Evolutionary conservation across 345 rosid species (phyloP).

Genomic region (Eucalyptus victrix): DNA sequence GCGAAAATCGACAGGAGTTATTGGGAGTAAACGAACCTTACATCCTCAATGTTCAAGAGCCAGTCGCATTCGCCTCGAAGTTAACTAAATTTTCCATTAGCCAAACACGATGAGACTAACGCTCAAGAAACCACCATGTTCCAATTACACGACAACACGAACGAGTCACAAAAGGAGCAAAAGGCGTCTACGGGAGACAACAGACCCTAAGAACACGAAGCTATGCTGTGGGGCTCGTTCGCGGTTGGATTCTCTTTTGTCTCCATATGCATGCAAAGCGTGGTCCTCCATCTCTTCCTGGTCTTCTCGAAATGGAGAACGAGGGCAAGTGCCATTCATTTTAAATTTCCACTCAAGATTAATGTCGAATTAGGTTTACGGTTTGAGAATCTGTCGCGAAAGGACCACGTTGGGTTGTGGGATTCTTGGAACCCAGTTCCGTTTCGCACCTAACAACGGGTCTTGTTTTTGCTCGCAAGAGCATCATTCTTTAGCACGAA

Average conservation of each 20-base stretch:
- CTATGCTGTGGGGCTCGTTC: not conserved
- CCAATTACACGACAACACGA: not conserved
- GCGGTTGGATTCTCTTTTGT: not conserved
- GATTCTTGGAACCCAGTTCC: not conserved
- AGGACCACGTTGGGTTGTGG: not conserved
- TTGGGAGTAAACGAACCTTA: not conserved
- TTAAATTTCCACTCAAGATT: not conserved
- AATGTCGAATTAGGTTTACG: not conserved
- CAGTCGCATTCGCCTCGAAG: not conserved
- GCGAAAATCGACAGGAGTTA: not conserved
- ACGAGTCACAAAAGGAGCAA: not conserved
- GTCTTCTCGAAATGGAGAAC: not conserved
- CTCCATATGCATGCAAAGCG: slow-evolving; percentile 15
- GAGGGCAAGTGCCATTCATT: not conserved
- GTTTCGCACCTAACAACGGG: not conserved
- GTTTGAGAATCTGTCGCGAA: not conserved
- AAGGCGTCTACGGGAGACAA: not conserved
- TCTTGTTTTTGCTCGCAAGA: not conserved
- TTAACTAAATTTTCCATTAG: not conserved
- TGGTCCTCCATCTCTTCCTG: not conserved
- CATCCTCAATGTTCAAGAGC: not conserved
- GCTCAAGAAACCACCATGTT: not conserved
- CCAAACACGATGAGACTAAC: not conserved
- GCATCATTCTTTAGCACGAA: not conserved
- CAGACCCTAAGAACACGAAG: slow-evolving; percentile 7